Evolutionary conservation across 2,329 filamentous ascomycete species (phyloP).

Genomic region (Fusarium coffeatum): DNA sequence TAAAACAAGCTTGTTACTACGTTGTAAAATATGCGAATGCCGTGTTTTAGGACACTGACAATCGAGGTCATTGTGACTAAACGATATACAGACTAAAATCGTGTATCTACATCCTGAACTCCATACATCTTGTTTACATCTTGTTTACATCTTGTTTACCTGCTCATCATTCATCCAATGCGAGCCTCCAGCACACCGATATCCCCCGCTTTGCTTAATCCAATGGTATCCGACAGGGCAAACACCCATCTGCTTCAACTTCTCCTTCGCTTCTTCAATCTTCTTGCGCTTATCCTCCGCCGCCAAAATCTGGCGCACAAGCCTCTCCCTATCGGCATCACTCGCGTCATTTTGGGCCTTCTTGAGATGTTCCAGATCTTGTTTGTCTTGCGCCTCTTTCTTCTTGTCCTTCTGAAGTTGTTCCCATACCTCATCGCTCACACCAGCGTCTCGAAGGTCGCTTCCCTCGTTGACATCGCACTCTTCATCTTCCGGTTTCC

Average conservation of each 20-base stretch:
- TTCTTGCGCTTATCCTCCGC: constrained; percentile 55
- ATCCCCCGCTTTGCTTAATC: constrained; percentile 70
- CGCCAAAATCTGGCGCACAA: constrained; percentile 47
- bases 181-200: constrained; percentile 69
- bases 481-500: not conserved
- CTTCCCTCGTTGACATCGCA: not conserved
- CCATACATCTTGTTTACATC: no score
- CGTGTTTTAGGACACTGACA: not conserved
- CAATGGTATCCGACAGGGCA: constrained; percentile 70
- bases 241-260: constrained; percentile 63
- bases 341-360: constrained; percentile 44
- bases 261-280: constrained; percentile 57
- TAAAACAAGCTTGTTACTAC: not conserved
- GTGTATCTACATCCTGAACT: not conserved
- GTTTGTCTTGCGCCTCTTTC: constrained; percentile 53
- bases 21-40: not conserved
- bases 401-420: constrained; percentile 66
- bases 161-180: constrained; percentile 58
- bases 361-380: constrained; percentile 52
- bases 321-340: constrained; percentile 51
- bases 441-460: constrained; percentile 63
- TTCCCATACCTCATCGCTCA: constrained; percentile 70
- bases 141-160: constrained; percentile 21
- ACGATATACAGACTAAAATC: not conserved
- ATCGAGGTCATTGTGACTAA: not conserved